A percentile compares a stretch with the other conserved stretches of the same genome.
phyloP scores from a whole-genome alignment of 2,329 filamentous ascomycete genomes.

The Botrytis cinerea region DNA sequence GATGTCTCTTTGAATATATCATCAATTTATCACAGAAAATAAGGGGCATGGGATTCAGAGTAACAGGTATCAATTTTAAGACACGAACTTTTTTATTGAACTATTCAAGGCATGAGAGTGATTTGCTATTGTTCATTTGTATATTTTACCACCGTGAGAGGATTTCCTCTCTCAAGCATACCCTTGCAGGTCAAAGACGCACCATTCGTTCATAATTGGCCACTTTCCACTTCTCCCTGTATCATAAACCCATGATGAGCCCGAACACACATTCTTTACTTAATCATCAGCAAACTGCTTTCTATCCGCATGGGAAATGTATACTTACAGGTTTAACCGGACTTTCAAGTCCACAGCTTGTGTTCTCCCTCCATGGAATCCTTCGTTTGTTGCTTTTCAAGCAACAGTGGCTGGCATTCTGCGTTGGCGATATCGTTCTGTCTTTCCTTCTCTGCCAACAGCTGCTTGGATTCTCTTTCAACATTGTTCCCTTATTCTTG shows the following conservation, averaged over 20 bases:
- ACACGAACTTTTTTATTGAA: too few relatives aligned
- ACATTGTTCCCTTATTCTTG: neutral
- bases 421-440: neutral
- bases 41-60: too few relatives aligned
- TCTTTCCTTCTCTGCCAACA: neutral
- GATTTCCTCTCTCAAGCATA: neutral
- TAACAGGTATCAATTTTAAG: too few relatives aligned
- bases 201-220: neutral
- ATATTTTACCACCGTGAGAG: too few relatives aligned
- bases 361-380: too few relatives aligned
- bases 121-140: too few relatives aligned
- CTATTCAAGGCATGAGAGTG: too few relatives aligned
- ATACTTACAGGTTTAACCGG: neutral
- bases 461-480: neutral
- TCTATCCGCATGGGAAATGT: neutral
- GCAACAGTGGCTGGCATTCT: neutral
- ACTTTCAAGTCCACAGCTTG: neutral
- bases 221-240: too few relatives aligned
- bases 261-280: too few relatives aligned
- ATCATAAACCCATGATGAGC: too few relatives aligned
- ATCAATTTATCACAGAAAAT: too few relatives aligned
- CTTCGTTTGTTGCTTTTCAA: neutral
- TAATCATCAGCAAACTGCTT: neutral
- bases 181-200: neutral
- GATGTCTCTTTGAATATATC: too few relatives aligned